These are phyloP conservation scores for Zasmidium cellare DNA, from an alignment of 2,329 filamentous ascomycete species.

Conservation along the genomic window DNA sequence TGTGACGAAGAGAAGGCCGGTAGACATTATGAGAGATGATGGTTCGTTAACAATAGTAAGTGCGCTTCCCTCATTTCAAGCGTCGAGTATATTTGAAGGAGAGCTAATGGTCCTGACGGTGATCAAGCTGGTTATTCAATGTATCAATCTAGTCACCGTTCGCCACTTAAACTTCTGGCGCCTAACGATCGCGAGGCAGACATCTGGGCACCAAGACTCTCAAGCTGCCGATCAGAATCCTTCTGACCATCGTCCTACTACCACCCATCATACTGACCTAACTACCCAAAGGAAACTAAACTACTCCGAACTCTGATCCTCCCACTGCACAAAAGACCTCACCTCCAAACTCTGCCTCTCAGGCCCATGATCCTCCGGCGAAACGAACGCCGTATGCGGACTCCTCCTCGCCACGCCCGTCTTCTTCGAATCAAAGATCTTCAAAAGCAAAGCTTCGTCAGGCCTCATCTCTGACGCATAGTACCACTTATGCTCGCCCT, in stretches of 20 bases:
- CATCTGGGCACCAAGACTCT: no score
- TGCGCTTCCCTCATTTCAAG: no score
- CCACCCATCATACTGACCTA: no score
- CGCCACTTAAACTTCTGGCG: no score
- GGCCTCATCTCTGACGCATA: conserved; percentile 7
- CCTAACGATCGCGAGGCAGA: no score
- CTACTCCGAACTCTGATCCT: conserved; percentile 8
- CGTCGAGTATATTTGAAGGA: no score
- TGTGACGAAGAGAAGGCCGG: conserved; percentile 18
- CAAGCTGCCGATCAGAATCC: no score
- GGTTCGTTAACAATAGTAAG: not conserved
- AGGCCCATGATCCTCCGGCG: conserved; percentile 7
- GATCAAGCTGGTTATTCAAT: no score
- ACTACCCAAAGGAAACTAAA: no score
- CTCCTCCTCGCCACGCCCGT: conserved; percentile 4
- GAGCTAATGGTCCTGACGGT: no score
- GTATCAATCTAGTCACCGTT: no score
- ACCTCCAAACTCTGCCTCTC: conserved; percentile 8
- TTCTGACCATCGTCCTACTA: no score
- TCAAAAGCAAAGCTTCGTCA: conserved; percentile 7
- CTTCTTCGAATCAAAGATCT: conserved; percentile 9
- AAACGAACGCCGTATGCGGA: conserved; percentile 8
- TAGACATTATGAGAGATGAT: not conserved
- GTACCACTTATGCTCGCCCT: conserved; percentile 11
- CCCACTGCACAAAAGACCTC: conserved; percentile 9